Evolutionary conservation across 2,329 filamentous ascomycete species (phyloP), one percentile per base, ranked within the genome.

Genomic region (Allantophomopsis lycopodina): DNA sequence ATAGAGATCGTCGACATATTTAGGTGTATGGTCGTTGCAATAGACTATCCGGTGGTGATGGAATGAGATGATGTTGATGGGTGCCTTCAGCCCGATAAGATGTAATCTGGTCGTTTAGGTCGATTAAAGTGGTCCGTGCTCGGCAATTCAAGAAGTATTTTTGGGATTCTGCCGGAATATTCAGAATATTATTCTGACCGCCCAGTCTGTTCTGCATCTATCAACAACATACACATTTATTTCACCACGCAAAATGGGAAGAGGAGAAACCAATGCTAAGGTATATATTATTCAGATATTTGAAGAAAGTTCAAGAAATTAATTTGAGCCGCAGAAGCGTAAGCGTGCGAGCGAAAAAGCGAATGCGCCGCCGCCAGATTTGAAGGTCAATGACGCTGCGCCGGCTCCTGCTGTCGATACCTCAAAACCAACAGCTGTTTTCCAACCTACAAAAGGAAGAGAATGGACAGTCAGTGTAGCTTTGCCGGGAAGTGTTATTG

Each of bases 381-480:
- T 41, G 32, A 40, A 39, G 18, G 16, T 23, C 36, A 32, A 37
- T 12, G 60, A 58, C 33, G 55, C 61, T 40, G 59, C 46, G 8
- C 50, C 53, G 35, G 58, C 55, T 13, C 52, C 55, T 2, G 40
- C 57, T 1, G 50, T 59, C 30, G 65, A 68, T 42, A 45, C 73
- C 3, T 75, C 78, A 17, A 83, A 79, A 55, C 80, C 81, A 4
- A 77, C 76, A 4, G 76, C 79, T 7, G 62, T 79, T 31, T 89
- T 85, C 60, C 65, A 70, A 38, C 76, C 83, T 2, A 67, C 62
- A 0, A 66, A 69, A 35, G 76, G 79, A 30, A 47, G 84, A 46
- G 62, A 72, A 30, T 83, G 80, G 69, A 91, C 85, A 0, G 56
- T 91, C 14, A 88, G 80, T 33, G 69, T 91, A 28, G 85, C 85